Evolutionary conservation across 1,284 basidiomycete genomes (phyloP).

Genomic region (Phenoliferia sp.): DNA sequence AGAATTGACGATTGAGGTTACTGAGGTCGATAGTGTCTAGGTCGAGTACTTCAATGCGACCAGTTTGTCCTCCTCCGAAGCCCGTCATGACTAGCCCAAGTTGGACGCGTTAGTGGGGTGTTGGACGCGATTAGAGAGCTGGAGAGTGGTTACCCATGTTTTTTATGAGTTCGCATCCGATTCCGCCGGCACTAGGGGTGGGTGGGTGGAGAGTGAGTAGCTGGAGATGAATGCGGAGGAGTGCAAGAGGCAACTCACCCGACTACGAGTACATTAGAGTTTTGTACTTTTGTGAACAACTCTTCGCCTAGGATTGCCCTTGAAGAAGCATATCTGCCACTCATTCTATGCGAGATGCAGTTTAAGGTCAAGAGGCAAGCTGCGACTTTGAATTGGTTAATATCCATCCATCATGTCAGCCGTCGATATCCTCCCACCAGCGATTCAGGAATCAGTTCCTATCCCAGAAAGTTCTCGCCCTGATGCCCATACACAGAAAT

Average conservation of each 20-base stretch:
- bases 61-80: conserved; percentile 13
- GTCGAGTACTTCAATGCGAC: conserved; percentile 55
- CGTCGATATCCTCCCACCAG: conserved; percentile 10
- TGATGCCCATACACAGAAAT: conserved; percentile 78
- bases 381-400: too few relatives aligned
- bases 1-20: conserved; percentile 95
- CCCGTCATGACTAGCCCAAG: conserved; percentile 31
- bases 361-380: too few relatives aligned
- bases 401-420: too few relatives aligned
- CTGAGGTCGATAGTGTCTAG: conserved; percentile 98
- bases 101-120: neutral
- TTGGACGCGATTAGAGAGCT: conserved; percentile 41
- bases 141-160: conserved; percentile 90
- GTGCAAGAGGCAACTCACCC: conserved; percentile 18
- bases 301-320: conserved; percentile 29
- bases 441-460: conserved; percentile 18
- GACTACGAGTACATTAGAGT: conserved; percentile 32
- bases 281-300: conserved; percentile 28
- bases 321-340: conserved; percentile 26
- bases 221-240: neutral
- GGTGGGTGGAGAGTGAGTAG: neutral
- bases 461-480: conserved; percentile 45
- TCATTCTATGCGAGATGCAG: neutral
- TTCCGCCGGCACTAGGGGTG: conserved; percentile 42
- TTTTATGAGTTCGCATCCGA: conserved; percentile 96